phyloP scores from a whole-genome alignment of 2,329 filamentous ascomycete species.

The Beauveria medogensis region DNA sequence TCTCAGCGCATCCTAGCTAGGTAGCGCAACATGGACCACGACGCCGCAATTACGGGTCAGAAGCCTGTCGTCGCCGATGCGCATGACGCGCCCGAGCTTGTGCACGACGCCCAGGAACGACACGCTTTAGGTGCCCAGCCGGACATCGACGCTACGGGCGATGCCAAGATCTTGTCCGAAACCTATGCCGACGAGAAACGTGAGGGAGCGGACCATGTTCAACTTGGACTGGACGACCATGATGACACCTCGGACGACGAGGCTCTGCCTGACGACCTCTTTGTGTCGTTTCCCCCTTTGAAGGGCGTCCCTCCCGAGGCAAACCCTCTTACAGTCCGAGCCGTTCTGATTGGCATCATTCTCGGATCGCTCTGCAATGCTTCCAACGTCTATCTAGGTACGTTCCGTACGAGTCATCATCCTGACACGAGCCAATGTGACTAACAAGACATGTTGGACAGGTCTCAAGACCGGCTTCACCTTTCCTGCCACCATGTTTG shows the following conservation, averaged over 20 bases:
- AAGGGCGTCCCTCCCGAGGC: slow-evolving; percentile 35
- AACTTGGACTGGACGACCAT: slow-evolving; percentile 14
- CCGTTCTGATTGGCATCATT: slow-evolving; percentile 45
- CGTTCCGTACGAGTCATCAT: not conserved
- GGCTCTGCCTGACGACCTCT: slow-evolving; percentile 18
- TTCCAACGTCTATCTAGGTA: slow-evolving; percentile 54
- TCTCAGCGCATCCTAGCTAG: not conserved
- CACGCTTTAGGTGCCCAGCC: slow-evolving; percentile 11
- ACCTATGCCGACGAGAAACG: not conserved
- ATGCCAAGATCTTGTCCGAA: not conserved
- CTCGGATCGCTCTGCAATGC: slow-evolving; percentile 53
- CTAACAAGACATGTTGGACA: slow-evolving; percentile 13
- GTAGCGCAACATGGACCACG: not conserved
- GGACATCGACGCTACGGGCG: slow-evolving; percentile 10
- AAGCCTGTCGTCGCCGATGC: not conserved
- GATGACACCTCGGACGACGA: slow-evolving; percentile 23
- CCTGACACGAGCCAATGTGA: not conserved
- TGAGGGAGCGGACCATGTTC: not conserved
- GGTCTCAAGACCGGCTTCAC: slow-evolving; percentile 45
- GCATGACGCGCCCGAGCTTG: not conserved
- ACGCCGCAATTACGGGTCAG: not conserved
- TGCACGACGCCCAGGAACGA: not conserved
- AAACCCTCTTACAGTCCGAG: slow-evolving; percentile 46
- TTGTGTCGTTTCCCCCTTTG: slow-evolving; percentile 32
- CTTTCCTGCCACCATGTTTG: slow-evolving; percentile 39